Evolutionary conservation across 768 basidiomycete genomes (phyloP).

Genomic region (Tylopilus plumbeoviolaceoides): DNA sequence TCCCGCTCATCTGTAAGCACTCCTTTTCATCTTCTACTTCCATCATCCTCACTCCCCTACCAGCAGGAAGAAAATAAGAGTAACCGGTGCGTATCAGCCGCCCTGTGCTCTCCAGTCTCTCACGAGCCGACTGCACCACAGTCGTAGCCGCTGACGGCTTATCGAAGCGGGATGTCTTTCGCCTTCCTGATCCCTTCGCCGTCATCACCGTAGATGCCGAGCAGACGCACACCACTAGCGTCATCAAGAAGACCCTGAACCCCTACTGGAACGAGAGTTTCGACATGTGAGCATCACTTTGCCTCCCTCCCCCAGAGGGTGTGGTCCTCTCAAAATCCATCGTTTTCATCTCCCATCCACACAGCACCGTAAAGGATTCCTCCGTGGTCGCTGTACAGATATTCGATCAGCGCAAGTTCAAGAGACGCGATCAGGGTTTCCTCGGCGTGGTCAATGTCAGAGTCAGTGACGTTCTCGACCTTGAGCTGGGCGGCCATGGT

Average conservation of each 20-base stretch:
- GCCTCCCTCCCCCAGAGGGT: not conserved
- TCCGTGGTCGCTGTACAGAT: conserved; percentile 98
- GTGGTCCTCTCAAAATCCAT: not conserved
- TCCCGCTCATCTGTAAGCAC: conserved; percentile 26
- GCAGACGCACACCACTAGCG: conserved; percentile 94
- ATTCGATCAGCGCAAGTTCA: conserved; percentile 99
- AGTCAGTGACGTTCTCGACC: conserved; percentile 85
- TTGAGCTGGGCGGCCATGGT: conserved; percentile 94
- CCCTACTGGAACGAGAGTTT: conserved; percentile 99
- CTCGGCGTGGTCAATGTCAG: conserved; percentile 95
- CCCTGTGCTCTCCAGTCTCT: not conserved
- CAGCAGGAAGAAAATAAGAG: conserved; percentile 69
- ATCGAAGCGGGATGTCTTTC: conserved; percentile 92
- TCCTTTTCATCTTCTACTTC: not conserved
- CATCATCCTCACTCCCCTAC: conserved; percentile 11
- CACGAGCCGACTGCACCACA: conserved; percentile 26
- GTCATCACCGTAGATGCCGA: conserved; percentile 98
- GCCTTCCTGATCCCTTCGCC: conserved; percentile 96
- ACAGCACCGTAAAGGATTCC: conserved; percentile 92
- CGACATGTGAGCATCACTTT: conserved; percentile 67
- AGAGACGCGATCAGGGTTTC: conserved; percentile 96
- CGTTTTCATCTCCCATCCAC: conserved; percentile 8
- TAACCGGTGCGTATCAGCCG: conserved; percentile 53
- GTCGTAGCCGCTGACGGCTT: conserved; percentile 95
- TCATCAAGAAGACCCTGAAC: conserved; percentile 93